phyloP scores from a whole-genome alignment of 257 asterid species.

The Forsythia suspensa region DNA sequence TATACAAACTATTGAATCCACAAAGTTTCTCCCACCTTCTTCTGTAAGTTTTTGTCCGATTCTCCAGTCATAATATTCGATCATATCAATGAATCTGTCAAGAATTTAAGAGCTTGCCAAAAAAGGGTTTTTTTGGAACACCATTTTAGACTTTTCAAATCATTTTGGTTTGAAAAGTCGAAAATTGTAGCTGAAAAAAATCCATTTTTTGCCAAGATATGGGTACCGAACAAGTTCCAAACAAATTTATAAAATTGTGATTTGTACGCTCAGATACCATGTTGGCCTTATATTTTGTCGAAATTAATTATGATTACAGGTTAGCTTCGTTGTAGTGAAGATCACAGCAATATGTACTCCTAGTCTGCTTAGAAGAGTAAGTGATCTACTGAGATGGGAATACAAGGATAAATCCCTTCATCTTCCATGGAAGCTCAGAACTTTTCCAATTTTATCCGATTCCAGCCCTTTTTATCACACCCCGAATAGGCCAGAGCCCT shows the following conservation, averaged over 20 bases:
- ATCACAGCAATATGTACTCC: slow-evolving; percentile 73
- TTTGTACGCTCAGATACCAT: neutral
- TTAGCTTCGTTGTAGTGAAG: slow-evolving; percentile 83
- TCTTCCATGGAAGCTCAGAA: slow-evolving; percentile 76
- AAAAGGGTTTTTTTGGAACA: no score
- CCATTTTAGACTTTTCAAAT: no score
- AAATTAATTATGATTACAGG: slow-evolving; percentile 37
- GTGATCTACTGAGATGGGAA: slow-evolving; percentile 84
- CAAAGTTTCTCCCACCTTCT: slow-evolving; percentile 31
- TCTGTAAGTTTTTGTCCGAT: slow-evolving; percentile 39
- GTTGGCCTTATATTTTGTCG: neutral
- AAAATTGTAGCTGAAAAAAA: no score
- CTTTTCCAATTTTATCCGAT: slow-evolving; percentile 58
- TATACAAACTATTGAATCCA: slow-evolving; percentile 43
- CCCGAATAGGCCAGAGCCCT: slow-evolving; percentile 38
- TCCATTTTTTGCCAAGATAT: no score
- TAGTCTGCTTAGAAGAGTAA: slow-evolving; percentile 58
- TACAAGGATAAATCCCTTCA: slow-evolving; percentile 40
- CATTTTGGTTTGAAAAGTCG: no score
- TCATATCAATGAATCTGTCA: no score
- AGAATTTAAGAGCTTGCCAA: no score
- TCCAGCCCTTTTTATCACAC: slow-evolving; percentile 85
- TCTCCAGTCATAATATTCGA: neutral
- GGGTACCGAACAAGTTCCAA: no score
- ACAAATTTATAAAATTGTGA: no score